These are phyloP conservation scores for Boletales sp. DNA, from an alignment of 768 basidiomycete species.

Conservation along the genomic window DNA sequence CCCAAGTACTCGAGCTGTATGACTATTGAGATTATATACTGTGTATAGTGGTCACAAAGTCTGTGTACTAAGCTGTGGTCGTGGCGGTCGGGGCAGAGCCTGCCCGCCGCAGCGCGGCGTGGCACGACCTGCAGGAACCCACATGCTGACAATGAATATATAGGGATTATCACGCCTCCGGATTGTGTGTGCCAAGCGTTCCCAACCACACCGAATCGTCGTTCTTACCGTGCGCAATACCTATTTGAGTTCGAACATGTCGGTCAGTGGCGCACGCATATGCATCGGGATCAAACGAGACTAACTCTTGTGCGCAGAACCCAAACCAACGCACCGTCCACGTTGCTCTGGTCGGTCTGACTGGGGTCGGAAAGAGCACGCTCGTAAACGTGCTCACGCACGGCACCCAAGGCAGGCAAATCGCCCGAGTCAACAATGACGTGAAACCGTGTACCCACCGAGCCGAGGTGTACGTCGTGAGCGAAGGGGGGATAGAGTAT, in stretches of 20 bases:
- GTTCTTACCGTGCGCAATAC: neutral
- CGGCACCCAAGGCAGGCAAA: neutral
- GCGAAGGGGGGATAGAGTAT: constrained; percentile 4
- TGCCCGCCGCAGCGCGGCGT: neutral
- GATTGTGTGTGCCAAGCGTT: neutral
- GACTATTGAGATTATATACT: neutral
- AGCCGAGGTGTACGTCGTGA: constrained; percentile 6
- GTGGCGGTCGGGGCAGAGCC: neutral
- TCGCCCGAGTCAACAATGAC: constrained; percentile 14
- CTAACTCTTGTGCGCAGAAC: constrained; percentile 2
- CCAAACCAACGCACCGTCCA: constrained; percentile 3
- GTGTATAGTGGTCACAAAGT: neutral
- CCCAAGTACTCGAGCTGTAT: neutral
- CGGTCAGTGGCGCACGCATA: constrained; percentile 11
- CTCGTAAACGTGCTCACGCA: constrained; percentile 21
- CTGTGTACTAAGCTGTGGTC: neutral
- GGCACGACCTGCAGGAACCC: constrained; percentile 16
- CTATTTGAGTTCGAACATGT: constrained; percentile 9
- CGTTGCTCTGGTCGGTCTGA: constrained; percentile 21
- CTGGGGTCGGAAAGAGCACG: constrained; percentile 27
- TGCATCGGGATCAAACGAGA: neutral
- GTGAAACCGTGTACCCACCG: constrained; percentile 19
- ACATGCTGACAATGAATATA: constrained; percentile 8
- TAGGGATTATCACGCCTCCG: neutral
- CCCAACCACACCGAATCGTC: neutral